phyloP scores from a whole-genome alignment of 768 basidiomycete species.

The Galerina sulciceps region DNA sequence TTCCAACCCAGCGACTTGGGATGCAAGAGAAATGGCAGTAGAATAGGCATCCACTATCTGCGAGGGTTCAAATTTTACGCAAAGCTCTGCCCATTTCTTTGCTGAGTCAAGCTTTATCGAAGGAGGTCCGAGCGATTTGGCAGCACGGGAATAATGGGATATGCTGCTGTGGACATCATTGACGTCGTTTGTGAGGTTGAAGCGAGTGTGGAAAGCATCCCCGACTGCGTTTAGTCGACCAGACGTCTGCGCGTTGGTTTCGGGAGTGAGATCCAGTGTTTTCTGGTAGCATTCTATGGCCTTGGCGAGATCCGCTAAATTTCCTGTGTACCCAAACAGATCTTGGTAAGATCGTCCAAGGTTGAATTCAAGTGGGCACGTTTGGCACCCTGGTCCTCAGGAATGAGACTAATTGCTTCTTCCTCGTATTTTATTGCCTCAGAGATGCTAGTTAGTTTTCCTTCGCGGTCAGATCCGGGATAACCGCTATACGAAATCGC shows the following conservation, averaged over 20 bases:
- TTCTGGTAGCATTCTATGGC: neutral
- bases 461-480: slow-evolving; percentile 14
- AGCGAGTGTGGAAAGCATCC: neutral
- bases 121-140: neutral
- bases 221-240: neutral
- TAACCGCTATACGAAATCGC: slow-evolving; percentile 20
- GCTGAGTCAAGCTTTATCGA: neutral
- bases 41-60: neutral
- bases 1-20: neutral
- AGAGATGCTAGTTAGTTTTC: slow-evolving; percentile 28
- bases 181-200: neutral
- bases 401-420: slow-evolving; percentile 14
- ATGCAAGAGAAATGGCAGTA: neutral
- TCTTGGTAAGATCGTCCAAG: slow-evolving; percentile 22
- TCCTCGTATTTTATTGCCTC: slow-evolving; percentile 9
- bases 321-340: neutral
- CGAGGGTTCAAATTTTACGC: neutral
- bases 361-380: slow-evolving; percentile 15
- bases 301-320: neutral
- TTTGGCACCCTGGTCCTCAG: slow-evolving; percentile 18
- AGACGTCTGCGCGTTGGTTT: neutral
- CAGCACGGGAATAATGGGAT: neutral
- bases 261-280: neutral
- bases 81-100: neutral
- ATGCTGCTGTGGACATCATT: neutral